Percentiles rank a stretch among this genome's conserved stretches.
Evolutionary conservation across 805 yeast genomes (phyloP).

Genomic region (Suhomyces sp.): DNA sequence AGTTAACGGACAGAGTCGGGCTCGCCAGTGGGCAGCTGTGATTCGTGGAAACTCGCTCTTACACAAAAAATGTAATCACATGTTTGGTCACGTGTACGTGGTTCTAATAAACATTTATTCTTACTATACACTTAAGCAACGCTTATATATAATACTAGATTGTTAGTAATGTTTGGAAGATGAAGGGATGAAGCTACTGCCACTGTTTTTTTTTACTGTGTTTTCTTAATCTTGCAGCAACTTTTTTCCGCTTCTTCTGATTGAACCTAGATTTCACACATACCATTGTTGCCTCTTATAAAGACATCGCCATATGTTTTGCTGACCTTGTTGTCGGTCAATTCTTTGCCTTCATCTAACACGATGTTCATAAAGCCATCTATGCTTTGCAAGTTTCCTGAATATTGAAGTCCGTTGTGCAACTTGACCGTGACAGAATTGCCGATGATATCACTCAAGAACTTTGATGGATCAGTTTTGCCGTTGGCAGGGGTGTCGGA

Average conservation of each 20-base stretch:
- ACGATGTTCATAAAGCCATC: conserved; percentile 98
- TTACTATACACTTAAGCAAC: conserved; percentile 21
- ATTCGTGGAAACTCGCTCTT: conserved; percentile 13
- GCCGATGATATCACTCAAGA: conserved; percentile 77
- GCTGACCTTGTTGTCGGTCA: conserved; percentile 45
- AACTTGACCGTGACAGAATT: conserved; percentile 77
- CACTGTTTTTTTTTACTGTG: too few species aligned
- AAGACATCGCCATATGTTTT: conserved; percentile 73
- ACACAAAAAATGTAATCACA: not conserved
- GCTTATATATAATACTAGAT: conserved; percentile 41
- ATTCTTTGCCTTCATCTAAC: conserved; percentile 72
- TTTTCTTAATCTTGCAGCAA: not conserved
- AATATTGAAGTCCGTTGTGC: conserved; percentile 81
- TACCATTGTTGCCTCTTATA: conserved; percentile 83
- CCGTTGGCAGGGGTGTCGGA: conserved; percentile 3
- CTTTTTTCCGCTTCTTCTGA: not conserved
- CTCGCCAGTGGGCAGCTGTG: conserved; percentile 14
- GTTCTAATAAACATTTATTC: not conserved
- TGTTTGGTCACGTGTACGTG: not conserved
- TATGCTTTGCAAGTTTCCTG: conserved; percentile 70
- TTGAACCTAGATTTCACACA: conserved; percentile 26
- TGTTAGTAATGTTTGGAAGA: conserved; percentile 14
- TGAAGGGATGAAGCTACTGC: not conserved
- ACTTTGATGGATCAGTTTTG: conserved; percentile 66
- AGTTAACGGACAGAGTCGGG: conserved; percentile 1